Evolutionary conservation across 106 monocot species (phyloP).

Genomic region (Phalaenopsis equestris): DNA sequence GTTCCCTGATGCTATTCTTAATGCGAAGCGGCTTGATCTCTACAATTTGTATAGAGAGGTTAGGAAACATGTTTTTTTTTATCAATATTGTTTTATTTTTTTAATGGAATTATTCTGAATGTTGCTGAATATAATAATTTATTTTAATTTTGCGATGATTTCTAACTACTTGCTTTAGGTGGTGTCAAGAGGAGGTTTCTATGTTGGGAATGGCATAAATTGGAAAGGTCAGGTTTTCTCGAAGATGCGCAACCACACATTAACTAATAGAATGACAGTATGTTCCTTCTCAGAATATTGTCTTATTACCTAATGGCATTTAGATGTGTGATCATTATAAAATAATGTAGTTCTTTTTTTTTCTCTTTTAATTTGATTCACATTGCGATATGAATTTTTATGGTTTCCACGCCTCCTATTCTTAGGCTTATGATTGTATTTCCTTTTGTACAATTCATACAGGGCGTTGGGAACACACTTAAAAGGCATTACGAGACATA

Average conservation of each 20-base stretch:
- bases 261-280: slow-evolving; percentile 90
- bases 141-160: neutral
- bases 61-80: neutral
- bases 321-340: neutral
- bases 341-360: neutral
- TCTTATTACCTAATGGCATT: neutral
- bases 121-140: neutral
- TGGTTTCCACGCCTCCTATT: neutral
- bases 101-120: neutral
- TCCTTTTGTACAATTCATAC: neutral
- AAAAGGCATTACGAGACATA: slow-evolving; percentile 95
- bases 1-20: slow-evolving; percentile 89
- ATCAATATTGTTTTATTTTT: neutral
- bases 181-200: slow-evolving; percentile 91
- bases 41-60: slow-evolving; percentile 96
- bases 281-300: slow-evolving; percentile 5
- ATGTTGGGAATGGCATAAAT: slow-evolving; percentile 94
- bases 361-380: too few relatives aligned
- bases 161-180: slow-evolving; percentile 32
- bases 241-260: slow-evolving; percentile 92
- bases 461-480: slow-evolving; percentile 93
- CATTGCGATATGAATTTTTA: too few relatives aligned
- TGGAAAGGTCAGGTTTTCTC: slow-evolving; percentile 98
- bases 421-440: neutral
- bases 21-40: slow-evolving; percentile 81